phyloP scores from a whole-genome alignment of 2,329 filamentous ascomycete genomes.

The Geosmithia morbida region DNA sequence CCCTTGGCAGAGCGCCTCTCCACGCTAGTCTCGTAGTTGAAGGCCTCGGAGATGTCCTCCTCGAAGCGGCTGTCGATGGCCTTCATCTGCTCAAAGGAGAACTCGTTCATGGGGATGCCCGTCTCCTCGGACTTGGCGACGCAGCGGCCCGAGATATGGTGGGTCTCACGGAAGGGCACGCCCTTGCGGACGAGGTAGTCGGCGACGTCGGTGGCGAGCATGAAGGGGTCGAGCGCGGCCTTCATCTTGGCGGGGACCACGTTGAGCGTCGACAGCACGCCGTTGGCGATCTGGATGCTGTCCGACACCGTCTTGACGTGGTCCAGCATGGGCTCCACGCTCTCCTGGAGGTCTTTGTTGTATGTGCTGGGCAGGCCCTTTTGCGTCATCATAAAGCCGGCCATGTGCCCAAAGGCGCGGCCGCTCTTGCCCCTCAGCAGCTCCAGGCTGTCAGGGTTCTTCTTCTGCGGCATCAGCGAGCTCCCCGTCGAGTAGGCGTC shows the following conservation, averaged over 20 bases:
- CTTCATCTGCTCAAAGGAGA: conserved; percentile 52
- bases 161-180: conserved; percentile 67
- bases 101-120: conserved; percentile 53
- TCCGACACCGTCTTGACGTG: conserved; percentile 69
- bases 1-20: conserved; percentile 66
- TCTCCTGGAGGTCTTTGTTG: conserved; percentile 89
- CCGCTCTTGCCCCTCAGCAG: conserved; percentile 13
- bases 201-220: conserved; percentile 62
- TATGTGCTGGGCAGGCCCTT: conserved; percentile 67
- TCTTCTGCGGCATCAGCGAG: conserved; percentile 72
- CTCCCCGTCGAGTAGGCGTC: conserved; percentile 71
- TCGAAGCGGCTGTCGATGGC: conserved; percentile 55
- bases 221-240: conserved; percentile 64
- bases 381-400: conserved; percentile 41
- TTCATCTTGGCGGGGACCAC: conserved; percentile 31
- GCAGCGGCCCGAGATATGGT: conserved; percentile 56
- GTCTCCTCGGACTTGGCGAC: conserved; percentile 52
- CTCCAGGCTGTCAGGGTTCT: conserved; percentile 22
- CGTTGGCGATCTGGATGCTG: conserved; percentile 70
- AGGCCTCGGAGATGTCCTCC: conserved; percentile 53
- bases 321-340: conserved; percentile 73
- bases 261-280: conserved; percentile 60
- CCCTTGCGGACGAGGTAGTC: conserved; percentile 51
- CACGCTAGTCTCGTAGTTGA: conserved; percentile 73
- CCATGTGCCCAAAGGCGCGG: conserved; percentile 18